phyloP scores from a whole-genome alignment of 2,329 filamentous ascomycete species.

The Intubia oerlemansii region DNA sequence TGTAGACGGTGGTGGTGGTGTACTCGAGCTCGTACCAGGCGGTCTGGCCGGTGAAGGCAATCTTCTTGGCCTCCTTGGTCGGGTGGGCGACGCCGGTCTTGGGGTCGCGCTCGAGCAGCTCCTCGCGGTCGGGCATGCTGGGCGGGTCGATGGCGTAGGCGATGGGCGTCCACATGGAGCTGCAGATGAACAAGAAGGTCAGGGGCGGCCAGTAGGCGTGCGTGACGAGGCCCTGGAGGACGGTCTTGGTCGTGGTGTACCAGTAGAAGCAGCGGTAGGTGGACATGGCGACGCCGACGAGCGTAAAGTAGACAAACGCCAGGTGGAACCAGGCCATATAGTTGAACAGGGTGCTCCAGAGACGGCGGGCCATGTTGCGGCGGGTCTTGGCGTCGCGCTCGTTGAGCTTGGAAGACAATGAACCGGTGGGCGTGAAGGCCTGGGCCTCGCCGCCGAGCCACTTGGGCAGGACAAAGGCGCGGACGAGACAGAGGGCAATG shows the following conservation, averaged over 20 bases:
- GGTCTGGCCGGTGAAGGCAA: slow-evolving; percentile 18
- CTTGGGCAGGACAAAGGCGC: slow-evolving; percentile 33
- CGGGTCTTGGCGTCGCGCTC: slow-evolving; percentile 31
- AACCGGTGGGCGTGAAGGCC: slow-evolving; percentile 39
- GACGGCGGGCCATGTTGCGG: slow-evolving; percentile 28
- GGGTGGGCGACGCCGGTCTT: slow-evolving; percentile 33
- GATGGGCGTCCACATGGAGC: slow-evolving; percentile 35
- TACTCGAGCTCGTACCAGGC: slow-evolving; percentile 36
- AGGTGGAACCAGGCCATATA: slow-evolving; percentile 34
- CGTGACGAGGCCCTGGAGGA: slow-evolving; percentile 31
- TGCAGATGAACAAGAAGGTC: slow-evolving; percentile 32
- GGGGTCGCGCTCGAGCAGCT: slow-evolving; percentile 30
- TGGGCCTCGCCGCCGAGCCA: slow-evolving; percentile 37
- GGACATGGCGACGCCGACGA: slow-evolving; percentile 26
- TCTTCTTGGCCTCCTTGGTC: slow-evolving; percentile 18
- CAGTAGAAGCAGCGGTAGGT: slow-evolving; percentile 26
- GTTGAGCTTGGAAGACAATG: slow-evolving; percentile 30
- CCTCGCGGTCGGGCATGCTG: slow-evolving; percentile 16
- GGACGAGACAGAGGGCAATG: slow-evolving; percentile 25
- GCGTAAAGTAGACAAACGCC: slow-evolving; percentile 28
- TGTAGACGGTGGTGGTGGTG: slow-evolving; percentile 27
- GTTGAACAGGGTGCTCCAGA: slow-evolving; percentile 32
- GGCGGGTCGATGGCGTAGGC: slow-evolving; percentile 40
- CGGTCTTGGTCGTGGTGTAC: slow-evolving; percentile 12
- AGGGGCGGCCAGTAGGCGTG: slow-evolving; percentile 41